A percentile compares a stretch with the other conserved stretches of the same genome.
Conservation (phyloP, 2,329 filamentous ascomycete genomes). For the Myrmaecium sp. region DNA sequence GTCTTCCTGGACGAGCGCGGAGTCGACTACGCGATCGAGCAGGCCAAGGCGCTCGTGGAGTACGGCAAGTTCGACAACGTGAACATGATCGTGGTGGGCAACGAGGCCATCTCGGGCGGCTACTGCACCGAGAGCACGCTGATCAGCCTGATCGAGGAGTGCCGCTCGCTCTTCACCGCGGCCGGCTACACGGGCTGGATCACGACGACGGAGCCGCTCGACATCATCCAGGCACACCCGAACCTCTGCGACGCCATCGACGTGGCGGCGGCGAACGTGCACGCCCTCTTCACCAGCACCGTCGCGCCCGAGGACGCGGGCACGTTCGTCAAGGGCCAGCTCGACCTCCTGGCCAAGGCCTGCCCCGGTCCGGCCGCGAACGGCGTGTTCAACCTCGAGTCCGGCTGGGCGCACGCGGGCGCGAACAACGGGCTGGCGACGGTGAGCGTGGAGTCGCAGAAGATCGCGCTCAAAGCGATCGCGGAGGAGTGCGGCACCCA, state of each 20-base stretch:
- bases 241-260: conserved; percentile 58
- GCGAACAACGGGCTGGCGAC: conserved; percentile 49
- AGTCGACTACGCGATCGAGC: conserved; percentile 46
- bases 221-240: conserved; percentile 47
- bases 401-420: conserved; percentile 69
- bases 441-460: conserved; percentile 49
- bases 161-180: conserved; percentile 43
- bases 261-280: conserved; percentile 69
- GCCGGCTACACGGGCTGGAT: conserved; percentile 49
- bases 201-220: conserved; percentile 77
- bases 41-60: conserved; percentile 62
- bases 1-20: conserved; percentile 59
- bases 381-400: conserved; percentile 69
- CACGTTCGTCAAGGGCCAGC: conserved; percentile 56
- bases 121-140: conserved; percentile 50
- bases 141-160: conserved; percentile 48
- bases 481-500: conserved; percentile 45
- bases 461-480: conserved; percentile 55
- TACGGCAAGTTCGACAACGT: conserved; percentile 55
- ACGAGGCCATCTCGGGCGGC: conserved; percentile 72
- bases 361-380: conserved; percentile 45
- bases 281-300: conserved; percentile 80
- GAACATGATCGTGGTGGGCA: conserved; percentile 70
- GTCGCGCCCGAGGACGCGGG: conserved; percentile 51
- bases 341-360: conserved; percentile 49